phyloP scores from a whole-genome alignment of 495 filamentous ascomycete genomes.

The Lindgomyces ingoldianus region DNA sequence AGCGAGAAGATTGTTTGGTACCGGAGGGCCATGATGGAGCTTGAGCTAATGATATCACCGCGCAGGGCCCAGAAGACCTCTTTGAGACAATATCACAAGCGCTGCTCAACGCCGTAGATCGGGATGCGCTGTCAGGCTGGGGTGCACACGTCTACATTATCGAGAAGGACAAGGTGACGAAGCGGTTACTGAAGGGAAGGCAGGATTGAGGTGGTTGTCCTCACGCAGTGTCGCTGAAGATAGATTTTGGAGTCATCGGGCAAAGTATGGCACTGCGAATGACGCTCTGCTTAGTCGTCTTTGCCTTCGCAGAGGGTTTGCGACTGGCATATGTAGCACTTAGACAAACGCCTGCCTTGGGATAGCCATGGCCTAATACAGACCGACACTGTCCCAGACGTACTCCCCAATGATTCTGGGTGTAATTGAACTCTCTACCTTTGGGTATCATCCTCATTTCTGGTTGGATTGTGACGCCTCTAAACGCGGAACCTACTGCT shows the following conservation, averaged over 20 bases:
- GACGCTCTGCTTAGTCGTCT: neutral
- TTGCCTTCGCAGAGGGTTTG: neutral
- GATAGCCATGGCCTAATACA: neutral
- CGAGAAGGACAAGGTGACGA: constrained; percentile 99
- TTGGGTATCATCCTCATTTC: too few species aligned
- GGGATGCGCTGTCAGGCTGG: constrained; percentile 96
- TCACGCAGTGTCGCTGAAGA: neutral
- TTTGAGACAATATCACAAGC: constrained; percentile 99
- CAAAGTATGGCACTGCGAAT: neutral
- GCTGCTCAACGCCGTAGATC: constrained; percentile 91
- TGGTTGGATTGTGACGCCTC: too few species aligned
- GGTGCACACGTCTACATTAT: constrained; percentile 98
- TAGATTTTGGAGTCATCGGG: neutral
- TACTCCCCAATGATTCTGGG: neutral
- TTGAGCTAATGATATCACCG: neutral
- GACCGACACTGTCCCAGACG: neutral
- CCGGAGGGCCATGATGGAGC: neutral
- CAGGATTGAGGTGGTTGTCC: constrained; percentile 54
- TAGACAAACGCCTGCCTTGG: neutral
- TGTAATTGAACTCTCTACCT: too few species aligned
- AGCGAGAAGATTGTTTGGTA: constrained; percentile 37
- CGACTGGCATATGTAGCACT: neutral
- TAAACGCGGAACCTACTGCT: too few species aligned
- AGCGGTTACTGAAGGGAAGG: constrained; percentile 92
- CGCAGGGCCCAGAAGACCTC: constrained; percentile 82